A percentile compares a stretch with the other conserved stretches of the same genome.
phyloP scores from a whole-genome alignment of 495 filamentous ascomycete species.

The Trichoderma orchidacearum region DNA sequence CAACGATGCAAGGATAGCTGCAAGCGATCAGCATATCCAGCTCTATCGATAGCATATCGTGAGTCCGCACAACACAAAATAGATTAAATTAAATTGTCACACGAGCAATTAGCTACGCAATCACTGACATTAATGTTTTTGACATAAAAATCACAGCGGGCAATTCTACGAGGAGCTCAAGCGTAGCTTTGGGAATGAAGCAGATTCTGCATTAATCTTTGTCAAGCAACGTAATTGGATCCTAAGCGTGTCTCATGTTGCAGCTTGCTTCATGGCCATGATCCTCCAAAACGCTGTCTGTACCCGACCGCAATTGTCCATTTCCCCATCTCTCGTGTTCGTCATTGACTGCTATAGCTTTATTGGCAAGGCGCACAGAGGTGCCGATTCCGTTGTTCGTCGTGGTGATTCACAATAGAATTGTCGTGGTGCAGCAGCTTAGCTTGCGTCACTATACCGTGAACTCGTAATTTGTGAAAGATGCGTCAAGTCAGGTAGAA shows the following conservation, averaged over 20 bases:
- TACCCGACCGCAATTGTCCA: neutral
- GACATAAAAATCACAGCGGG: too few relatives aligned
- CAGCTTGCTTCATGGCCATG: neutral
- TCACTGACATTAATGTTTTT: too few relatives aligned
- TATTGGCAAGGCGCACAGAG: neutral
- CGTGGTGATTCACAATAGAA: neutral
- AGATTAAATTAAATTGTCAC: neutral
- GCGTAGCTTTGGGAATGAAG: neutral
- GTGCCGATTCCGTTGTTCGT: neutral
- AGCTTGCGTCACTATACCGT: neutral
- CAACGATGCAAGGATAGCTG: neutral
- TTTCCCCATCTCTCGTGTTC: neutral
- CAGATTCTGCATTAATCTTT: neutral
- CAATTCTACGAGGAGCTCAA: neutral
- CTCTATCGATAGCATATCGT: neutral
- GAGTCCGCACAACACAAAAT: neutral
- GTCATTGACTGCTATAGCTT: neutral
- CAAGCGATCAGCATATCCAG: too few relatives aligned
- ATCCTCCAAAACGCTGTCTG: neutral
- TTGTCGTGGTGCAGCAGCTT: neutral
- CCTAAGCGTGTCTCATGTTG: neutral
- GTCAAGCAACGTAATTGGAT: neutral
- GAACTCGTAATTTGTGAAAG: slow-evolving; percentile 4
- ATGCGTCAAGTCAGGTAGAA: slow-evolving; percentile 20
- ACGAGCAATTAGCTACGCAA: too few relatives aligned